A percentile compares a stretch with the other conserved stretches of the same genome.
These are phyloP conservation scores for Hymenoscyphus infarciens DNA, from an alignment of 2,329 filamentous ascomycete species.

Conservation along the genomic window DNA sequence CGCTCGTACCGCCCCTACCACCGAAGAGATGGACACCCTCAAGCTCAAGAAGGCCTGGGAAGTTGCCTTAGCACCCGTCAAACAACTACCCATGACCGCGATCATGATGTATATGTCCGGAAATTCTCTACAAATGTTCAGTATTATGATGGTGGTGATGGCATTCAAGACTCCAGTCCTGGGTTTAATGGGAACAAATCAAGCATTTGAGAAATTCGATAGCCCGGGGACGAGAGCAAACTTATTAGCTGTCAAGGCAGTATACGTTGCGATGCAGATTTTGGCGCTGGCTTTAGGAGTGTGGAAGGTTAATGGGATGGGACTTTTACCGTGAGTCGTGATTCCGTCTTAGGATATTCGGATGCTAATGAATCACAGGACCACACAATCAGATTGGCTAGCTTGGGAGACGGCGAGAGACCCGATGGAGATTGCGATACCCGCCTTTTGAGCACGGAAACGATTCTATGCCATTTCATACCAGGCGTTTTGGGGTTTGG, in stretches of 20 bases:
- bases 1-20: conserved; percentile 63
- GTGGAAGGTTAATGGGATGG: conserved; percentile 98
- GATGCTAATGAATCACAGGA: conserved; percentile 51
- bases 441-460: conserved; percentile 31
- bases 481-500: background rate
- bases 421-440: conserved; percentile 35
- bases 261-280: conserved; percentile 85
- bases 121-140: conserved; percentile 97
- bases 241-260: conserved; percentile 78
- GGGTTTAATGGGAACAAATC: conserved; percentile 77
- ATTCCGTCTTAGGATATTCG: background rate
- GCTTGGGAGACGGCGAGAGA: conserved; percentile 69
- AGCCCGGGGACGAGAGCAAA: conserved; percentile 71
- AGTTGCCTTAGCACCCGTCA: conserved; percentile 86
- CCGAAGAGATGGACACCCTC: conserved; percentile 87
- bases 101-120: conserved; percentile 99
- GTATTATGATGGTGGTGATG: conserved; percentile 99
- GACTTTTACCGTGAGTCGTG: conserved; percentile 76
- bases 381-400: conserved; percentile 94
- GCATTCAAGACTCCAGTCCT: conserved; percentile 94
- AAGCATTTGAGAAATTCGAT: conserved; percentile 88
- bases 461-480: background rate
- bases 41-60: conserved; percentile 99
- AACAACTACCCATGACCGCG: conserved; percentile 94
- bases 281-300: conserved; percentile 79